phyloP scores from a whole-genome alignment of 2,329 filamentous ascomycete species.

The Fonsecaea erecta region DNA sequence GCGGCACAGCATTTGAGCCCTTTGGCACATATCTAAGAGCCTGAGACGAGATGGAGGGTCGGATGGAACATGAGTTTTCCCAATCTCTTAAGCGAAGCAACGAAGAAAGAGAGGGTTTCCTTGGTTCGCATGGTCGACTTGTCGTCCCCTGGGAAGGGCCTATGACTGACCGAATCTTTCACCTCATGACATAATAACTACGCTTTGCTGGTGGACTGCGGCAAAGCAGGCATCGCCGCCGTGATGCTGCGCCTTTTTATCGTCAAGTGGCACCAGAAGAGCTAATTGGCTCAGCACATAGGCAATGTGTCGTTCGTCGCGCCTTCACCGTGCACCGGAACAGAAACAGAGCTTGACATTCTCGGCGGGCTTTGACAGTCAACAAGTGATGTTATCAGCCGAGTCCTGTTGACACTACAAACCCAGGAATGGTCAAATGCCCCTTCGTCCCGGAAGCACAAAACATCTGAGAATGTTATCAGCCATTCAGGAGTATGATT shows the following conservation, averaged over 20 bases:
- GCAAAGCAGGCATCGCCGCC: not conserved
- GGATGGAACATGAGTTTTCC: not conserved
- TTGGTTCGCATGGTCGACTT: conserved; percentile 30
- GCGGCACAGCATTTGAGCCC: not conserved
- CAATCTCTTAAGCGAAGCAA: conserved; percentile 2
- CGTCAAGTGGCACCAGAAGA: not conserved
- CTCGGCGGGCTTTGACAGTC: too few species aligned
- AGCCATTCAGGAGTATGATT: too few species aligned
- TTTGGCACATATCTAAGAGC: not conserved
- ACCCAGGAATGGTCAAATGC: too few species aligned
- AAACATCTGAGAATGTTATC: too few species aligned
- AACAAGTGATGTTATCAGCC: too few species aligned
- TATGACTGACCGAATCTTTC: not conserved
- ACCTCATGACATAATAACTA: not conserved
- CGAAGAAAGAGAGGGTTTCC: not conserved
- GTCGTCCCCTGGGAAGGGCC: not conserved
- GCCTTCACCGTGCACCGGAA: too few species aligned
- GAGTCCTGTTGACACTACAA: too few species aligned
- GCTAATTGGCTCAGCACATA: not conserved
- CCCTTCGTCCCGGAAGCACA: too few species aligned
- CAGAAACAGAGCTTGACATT: too few species aligned
- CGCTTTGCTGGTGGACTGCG: not conserved
- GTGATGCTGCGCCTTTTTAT: not conserved
- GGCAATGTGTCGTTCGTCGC: too few species aligned
- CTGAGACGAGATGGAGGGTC: not conserved